A percentile compares a stretch with the other conserved stretches of the same genome.
Evolutionary conservation across 352 stramenopile species (phyloP).

Genomic region (Phytophthora pinifolia): DNA sequence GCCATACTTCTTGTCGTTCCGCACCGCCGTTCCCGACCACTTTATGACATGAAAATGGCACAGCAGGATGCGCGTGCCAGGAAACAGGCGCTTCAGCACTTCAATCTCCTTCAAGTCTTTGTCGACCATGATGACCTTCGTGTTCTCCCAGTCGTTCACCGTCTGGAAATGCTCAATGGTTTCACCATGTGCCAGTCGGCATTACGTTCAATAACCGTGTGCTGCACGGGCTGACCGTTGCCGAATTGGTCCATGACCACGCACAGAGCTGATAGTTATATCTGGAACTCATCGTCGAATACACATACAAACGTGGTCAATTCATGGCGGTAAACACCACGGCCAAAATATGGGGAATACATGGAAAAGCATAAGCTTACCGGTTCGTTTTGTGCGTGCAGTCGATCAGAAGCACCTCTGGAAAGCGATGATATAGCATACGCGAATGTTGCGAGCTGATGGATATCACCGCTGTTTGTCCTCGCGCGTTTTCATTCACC

Average conservation of each 20-base stretch:
- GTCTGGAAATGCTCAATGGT: slow-evolving; percentile 4
- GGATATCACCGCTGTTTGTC: slow-evolving; percentile 1
- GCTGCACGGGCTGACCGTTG: slow-evolving; percentile 3
- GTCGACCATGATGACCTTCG: slow-evolving; percentile 9
- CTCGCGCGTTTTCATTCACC: neutral
- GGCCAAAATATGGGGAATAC: neutral
- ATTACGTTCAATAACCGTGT: slow-evolving; percentile 10
- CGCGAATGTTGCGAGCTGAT: slow-evolving; percentile 6
- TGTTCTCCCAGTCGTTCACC: neutral
- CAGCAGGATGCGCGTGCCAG: neutral
- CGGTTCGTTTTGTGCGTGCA: slow-evolving; percentile 20
- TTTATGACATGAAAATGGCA: slow-evolving; percentile 10
- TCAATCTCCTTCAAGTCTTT: slow-evolving; percentile 17
- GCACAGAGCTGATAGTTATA: slow-evolving; percentile 10
- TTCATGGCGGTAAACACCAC: too few relatives aligned
- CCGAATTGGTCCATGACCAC: slow-evolving; percentile 14
- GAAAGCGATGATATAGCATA: slow-evolving; percentile 7
- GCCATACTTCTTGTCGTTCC: slow-evolving; percentile 8
- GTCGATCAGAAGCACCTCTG: slow-evolving; percentile 9
- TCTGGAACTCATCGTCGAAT: neutral
- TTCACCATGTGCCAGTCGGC: slow-evolving; percentile 8
- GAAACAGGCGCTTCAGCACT: slow-evolving; percentile 5
- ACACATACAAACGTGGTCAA: too few relatives aligned
- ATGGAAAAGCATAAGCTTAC: slow-evolving; percentile 10
- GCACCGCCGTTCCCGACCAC: neutral